Evolutionary conservation across 495 filamentous ascomycete genomes (phyloP).

Genomic region (Neurospora africana): DNA sequence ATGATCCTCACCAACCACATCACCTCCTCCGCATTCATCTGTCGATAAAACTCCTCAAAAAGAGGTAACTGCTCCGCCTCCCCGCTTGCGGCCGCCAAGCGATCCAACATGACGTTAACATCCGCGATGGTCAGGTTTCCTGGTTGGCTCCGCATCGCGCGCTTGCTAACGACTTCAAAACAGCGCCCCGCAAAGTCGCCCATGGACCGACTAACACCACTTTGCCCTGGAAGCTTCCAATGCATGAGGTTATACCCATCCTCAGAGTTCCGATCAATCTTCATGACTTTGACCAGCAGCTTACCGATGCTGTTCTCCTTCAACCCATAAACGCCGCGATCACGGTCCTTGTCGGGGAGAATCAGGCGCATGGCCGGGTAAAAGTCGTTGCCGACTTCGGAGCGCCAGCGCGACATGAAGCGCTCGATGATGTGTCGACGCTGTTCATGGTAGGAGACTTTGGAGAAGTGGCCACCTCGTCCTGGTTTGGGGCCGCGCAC

Average conservation of each 20-base stretch:
- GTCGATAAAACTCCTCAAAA: constrained; percentile 69
- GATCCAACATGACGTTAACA: constrained; percentile 79
- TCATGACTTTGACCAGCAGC: constrained; percentile 79
- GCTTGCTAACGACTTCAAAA: constrained; percentile 73
- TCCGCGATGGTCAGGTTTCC: constrained; percentile 78
- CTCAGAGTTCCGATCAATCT: constrained; percentile 83
- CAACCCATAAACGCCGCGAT: constrained; percentile 86
- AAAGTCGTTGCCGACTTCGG: constrained; percentile 80
- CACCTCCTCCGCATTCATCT: constrained; percentile 88
- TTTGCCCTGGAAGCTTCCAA: constrained; percentile 78
- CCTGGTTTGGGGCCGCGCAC: constrained; percentile 9
- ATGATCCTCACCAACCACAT: constrained; percentile 94
- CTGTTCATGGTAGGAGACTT: constrained; percentile 67
- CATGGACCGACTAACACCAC: constrained; percentile 64
- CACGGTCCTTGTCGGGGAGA: constrained; percentile 86
- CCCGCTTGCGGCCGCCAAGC: constrained; percentile 60
- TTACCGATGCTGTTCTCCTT: constrained; percentile 89
- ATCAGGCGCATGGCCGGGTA: constrained; percentile 90
- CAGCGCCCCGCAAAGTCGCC: constrained; percentile 90
- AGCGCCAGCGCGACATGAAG: constrained; percentile 82
- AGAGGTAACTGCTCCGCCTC: constrained; percentile 77
- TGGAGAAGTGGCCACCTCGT: constrained; percentile 46
- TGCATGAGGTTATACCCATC: constrained; percentile 79
- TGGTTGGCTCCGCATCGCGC: constrained; percentile 60
- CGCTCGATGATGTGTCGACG: constrained; percentile 77